Evolutionary conservation across 1,284 basidiomycete genomes (phyloP).

Genomic region (Ganoderma lingzhi): DNA sequence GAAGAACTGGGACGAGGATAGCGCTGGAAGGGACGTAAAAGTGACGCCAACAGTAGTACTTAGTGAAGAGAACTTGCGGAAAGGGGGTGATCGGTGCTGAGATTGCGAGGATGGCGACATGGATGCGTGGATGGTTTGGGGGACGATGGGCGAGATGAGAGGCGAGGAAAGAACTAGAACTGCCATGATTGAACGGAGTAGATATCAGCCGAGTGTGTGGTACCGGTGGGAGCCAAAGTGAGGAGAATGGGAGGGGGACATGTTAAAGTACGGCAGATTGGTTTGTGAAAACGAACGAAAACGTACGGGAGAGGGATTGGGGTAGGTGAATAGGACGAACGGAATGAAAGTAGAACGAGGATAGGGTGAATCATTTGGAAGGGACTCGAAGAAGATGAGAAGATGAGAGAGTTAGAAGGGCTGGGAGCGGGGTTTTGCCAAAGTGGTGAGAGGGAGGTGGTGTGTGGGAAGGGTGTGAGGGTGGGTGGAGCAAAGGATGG

Average conservation of each 20-base stretch:
- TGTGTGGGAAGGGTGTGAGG: conserved; percentile 4
- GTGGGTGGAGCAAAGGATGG: conserved; percentile 9
- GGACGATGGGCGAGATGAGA: neutral
- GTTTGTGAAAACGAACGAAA: neutral
- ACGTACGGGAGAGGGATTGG: neutral
- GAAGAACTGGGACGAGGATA: conserved; percentile 13
- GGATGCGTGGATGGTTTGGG: neutral
- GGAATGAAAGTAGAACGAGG: neutral
- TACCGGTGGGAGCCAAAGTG: conserved; percentile 3
- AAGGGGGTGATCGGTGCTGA: conserved; percentile 5
- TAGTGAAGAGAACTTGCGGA: neutral
- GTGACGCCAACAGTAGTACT: neutral
- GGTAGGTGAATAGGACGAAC: neutral
- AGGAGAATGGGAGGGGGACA: conserved; percentile 10
- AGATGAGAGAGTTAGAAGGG: conserved; percentile 6
- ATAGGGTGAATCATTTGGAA: neutral
- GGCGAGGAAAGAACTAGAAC: neutral
- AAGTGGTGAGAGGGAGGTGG: conserved; percentile 20
- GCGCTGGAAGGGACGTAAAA: neutral
- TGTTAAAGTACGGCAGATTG: conserved; percentile 14
- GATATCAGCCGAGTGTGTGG: neutral
- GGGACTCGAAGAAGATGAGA: conserved; percentile 12
- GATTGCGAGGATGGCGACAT: conserved; percentile 11
- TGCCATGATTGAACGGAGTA: neutral
- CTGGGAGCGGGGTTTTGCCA: conserved; percentile 22